Base-by-base conservation (phyloP, 1,139 yeast genomes). In the Candida gigantensis region DNA sequence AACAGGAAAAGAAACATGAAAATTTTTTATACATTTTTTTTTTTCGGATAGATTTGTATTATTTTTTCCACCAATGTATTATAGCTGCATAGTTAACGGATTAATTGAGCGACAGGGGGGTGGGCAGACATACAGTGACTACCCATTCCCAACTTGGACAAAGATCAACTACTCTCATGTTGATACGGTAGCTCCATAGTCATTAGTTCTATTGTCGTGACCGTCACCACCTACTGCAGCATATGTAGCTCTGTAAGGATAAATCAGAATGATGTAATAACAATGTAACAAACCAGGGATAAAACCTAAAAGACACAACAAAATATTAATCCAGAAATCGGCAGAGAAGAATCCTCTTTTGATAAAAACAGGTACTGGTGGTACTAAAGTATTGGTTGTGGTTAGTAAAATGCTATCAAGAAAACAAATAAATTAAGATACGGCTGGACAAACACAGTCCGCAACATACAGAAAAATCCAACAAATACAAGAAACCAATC, bases 401-500 rank as follows among this genome's bases (percentile, higher is more conserved):
- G 30, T 27, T 32, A 32, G 24, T 15, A 24, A n/a, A n/a, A n/a
- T n/a, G n/a, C n/a, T n/a, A n/a, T n/a, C n/a, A n/a, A n/a, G n/a
- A n/a, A n/a, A n/a, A n/a, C n/a, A n/a, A n/a, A n/a, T n/a, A n/a
- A n/a, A n/a, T n/a, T n/a, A 15, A n/a, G n/a, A n/a, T n/a, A n/a
- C n/a, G n/a, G n/a, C n/a, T n/a, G n/a, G n/a, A n/a, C n/a, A n/a
- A n/a, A n/a, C n/a, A n/a, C n/a, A n/a, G n/a, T n/a, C n/a, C n/a
- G n/a, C n/a, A 15, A 52, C 57, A 20, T 55, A 55, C 59, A 53
- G 53, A 87, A 79, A 44, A 87, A 74, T n/a, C 95, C 90, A 40
- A 87, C 57, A 36, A 87, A 69, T 17, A 87, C 94, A 47, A 86
- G 63, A 46, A 87, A 70, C 84, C 92, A 83, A 61, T 87, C 95